phyloP scores from a whole-genome alignment of 2,329 filamentous ascomycete genomes.

The Penicillium rolfsii region DNA sequence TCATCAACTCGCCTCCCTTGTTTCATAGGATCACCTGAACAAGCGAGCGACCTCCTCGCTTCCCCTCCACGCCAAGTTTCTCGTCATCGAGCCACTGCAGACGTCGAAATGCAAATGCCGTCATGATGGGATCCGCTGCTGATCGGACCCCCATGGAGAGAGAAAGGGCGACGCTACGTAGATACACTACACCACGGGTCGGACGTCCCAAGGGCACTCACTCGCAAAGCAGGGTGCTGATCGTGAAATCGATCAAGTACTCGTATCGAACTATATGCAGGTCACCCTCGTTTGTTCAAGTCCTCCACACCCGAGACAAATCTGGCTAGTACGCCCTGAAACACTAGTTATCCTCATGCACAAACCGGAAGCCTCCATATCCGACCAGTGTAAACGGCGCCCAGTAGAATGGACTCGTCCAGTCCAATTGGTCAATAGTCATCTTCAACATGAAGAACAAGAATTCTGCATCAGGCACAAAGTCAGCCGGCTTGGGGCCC shows the following conservation, averaged over 20 bases:
- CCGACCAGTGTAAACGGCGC: constrained; percentile 30
- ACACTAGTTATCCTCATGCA: constrained; percentile 8
- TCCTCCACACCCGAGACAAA: background rate
- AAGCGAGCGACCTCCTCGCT: background rate
- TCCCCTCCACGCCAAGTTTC: background rate
- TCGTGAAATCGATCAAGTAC: background rate
- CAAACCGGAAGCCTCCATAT: constrained; percentile 29
- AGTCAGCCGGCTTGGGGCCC: constrained; percentile 18
- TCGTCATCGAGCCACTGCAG: background rate
- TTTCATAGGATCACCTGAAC: constrained; percentile 18
- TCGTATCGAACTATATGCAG: background rate
- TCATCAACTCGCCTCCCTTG: constrained; percentile 26
- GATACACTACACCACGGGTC: background rate
- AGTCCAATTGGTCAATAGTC: constrained; percentile 29
- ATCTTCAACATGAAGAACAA: constrained; percentile 25
- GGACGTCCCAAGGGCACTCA: background rate
- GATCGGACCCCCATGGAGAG: background rate
- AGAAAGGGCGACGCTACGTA: background rate
- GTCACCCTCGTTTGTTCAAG: background rate
- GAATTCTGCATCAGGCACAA: constrained; percentile 28
- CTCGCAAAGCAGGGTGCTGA: background rate
- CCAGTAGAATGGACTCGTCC: constrained; percentile 32
- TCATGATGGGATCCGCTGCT: background rate
- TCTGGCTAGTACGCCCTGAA: background rate
- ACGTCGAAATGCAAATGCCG: background rate